These are phyloP conservation scores for Chrysoporthe deuterocubensis DNA, from an alignment of 2,329 filamentous ascomycete genomes.

Conservation along the genomic window DNA sequence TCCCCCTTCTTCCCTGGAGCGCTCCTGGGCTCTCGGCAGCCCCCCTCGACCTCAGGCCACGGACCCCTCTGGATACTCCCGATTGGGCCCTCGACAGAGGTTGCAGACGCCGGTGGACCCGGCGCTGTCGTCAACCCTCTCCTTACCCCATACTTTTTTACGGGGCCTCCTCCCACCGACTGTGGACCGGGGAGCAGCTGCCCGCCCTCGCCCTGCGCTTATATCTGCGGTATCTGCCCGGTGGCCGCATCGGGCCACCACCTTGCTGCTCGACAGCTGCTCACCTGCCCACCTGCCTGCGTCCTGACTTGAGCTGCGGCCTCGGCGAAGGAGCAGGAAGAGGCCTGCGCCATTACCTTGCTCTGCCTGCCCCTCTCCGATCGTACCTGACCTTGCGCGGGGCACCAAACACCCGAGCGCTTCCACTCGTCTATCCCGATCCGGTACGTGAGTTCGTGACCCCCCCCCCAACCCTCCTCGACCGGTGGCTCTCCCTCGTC, in stretches of 20 bases:
- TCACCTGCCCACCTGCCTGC: neutral
- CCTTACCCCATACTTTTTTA: constrained; percentile 19
- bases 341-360: neutral
- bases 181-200: neutral
- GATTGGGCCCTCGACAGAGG: constrained; percentile 19
- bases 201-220: neutral
- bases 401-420: neutral
- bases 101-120: constrained; percentile 8
- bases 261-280: neutral
- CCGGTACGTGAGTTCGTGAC: constrained; percentile 22
- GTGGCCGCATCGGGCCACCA: neutral
- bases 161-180: neutral
- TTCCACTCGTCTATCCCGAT: neutral
- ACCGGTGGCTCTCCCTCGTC: neutral
- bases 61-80: constrained; percentile 24
- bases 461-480: constrained; percentile 9
- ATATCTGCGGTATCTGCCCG: constrained; percentile 11
- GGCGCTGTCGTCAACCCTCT: neutral
- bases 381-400: constrained; percentile 11
- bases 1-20: neutral
- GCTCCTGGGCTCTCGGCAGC: constrained; percentile 7
- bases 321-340: neutral
- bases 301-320: neutral
- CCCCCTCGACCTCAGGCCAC: constrained; percentile 17
- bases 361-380: neutral